Percentiles rank a stretch among this genome's conserved stretches.
Evolutionary conservation across 331 rosid genomes (phyloP).

Genomic region (Acacia concinna): DNA sequence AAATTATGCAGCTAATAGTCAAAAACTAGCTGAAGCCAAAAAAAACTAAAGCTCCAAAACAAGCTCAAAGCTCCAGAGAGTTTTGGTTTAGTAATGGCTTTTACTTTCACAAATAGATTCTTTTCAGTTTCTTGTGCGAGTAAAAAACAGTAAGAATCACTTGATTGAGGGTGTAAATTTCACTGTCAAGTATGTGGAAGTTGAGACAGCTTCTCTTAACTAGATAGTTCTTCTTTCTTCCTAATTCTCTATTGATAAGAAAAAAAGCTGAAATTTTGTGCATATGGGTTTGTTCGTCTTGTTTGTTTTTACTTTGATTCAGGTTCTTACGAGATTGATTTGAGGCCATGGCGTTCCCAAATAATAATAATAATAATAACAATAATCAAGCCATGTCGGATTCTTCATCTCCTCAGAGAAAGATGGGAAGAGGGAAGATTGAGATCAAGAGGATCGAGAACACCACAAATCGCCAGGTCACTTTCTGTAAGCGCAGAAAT

Average conservation of each 20-base stretch:
- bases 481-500: conserved; percentile 92
- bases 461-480: conserved; percentile 97
- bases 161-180: neutral
- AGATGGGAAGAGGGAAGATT: conserved; percentile 94
- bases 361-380: conserved; percentile 19
- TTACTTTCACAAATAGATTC: neutral
- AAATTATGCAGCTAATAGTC: neutral
- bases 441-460: conserved; percentile 97
- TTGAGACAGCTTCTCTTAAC: neutral
- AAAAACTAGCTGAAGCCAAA: neutral
- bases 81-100: neutral
- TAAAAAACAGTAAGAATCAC: neutral
- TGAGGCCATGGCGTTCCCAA: conserved; percentile 54
- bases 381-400: conserved; percentile 32
- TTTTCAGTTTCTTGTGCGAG: neutral
- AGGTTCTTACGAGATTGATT: neutral
- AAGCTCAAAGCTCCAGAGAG: neutral
- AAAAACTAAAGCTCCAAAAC: neutral
- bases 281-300: neutral
- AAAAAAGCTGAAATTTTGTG: neutral
- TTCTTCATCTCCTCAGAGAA: conserved; percentile 63
- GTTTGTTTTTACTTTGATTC: conserved; percentile 26
- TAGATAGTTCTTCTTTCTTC: neutral
- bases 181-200: neutral
- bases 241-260: conserved; percentile 13